Evolutionary conservation across 2,329 filamentous ascomycete species (phyloP), one percentile per base, ranked within the genome.

Genomic region (Fusarium albosuccineum): DNA sequence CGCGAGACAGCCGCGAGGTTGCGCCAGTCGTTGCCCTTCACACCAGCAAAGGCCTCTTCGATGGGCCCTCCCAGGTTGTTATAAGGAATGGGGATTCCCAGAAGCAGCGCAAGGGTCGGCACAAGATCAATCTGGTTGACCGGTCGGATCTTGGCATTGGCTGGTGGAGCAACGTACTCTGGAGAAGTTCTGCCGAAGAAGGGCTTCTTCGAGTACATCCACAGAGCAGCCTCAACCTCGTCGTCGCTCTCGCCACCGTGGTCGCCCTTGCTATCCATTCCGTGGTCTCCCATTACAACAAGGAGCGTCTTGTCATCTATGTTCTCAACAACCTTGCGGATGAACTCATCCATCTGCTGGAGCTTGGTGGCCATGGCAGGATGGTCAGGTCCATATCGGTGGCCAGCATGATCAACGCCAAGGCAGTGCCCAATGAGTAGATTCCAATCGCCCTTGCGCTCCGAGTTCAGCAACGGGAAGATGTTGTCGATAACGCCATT

Each of bases 241-340:
- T 98, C 94, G 70, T 97, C 93, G 33, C 95, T 97, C 82, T 99
- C 96, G 56, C 96, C 96, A n/a, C 96, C 96, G 75, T 99, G 96
- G 70, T 99, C 96, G 16, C 96, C 96, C 81, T 99, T 98, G 63
- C 87, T 84, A 78, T 99, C 96, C 96, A 99, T 99, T 10, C 96
- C 96, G 75, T 99, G 96, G 76, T 99, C 96, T n/a, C 96, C 96
- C 93, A 99, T 97, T 13, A 99, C 92, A 17, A 99, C 89, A 36
- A 99, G 82, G 22, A 99, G 82, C 0, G 96, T 99, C 57, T 93
- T 83, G 54, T 97, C 91, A 71, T 97, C 95, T 16, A 99, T 82
- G 4, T 82, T 82, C 1, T 86, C 83, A 4, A 92, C 89, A 55
- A 98, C 83, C 27, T 91, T 85, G 42, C 89, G 87, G 60, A 98